phyloP scores from a whole-genome alignment of 805 yeast species.

The Candida caryicola region DNA sequence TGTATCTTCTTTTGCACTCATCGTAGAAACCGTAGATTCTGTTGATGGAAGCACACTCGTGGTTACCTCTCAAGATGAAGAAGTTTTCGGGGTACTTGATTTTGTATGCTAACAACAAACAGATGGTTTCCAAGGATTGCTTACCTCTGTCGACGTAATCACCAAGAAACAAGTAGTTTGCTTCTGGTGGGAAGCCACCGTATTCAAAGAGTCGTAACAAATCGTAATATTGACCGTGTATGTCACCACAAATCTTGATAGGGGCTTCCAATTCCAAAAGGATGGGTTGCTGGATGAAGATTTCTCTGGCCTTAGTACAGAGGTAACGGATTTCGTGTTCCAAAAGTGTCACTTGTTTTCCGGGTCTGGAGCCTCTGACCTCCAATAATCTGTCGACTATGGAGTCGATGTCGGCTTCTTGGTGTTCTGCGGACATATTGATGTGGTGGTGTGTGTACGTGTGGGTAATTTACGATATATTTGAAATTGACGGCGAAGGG shows the following conservation, averaged over 20 bases:
- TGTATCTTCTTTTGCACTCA: slow-evolving; percentile 97
- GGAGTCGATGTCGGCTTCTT: slow-evolving; percentile 93
- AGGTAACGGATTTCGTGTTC: slow-evolving; percentile 93
- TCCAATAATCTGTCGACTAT: slow-evolving; percentile 94
- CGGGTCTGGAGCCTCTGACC: slow-evolving; percentile 98
- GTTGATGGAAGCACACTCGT: slow-evolving; percentile 97
- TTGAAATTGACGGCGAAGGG: not conserved
- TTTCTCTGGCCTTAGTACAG: slow-evolving; percentile 97
- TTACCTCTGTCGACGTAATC: slow-evolving; percentile 99
- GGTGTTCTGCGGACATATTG: slow-evolving; percentile 35
- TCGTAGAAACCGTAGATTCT: slow-evolving; percentile 98
- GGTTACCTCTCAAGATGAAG: slow-evolving; percentile 95
- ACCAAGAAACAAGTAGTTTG: slow-evolving; percentile 91
- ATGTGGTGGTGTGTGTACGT: slow-evolving; percentile 11
- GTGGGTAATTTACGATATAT: slow-evolving; percentile 1
- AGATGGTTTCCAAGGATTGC: slow-evolving; percentile 94
- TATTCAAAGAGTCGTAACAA: slow-evolving; percentile 92
- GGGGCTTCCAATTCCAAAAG: slow-evolving; percentile 95
- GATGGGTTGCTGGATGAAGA: slow-evolving; percentile 96
- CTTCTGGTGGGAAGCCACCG: slow-evolving; percentile 99
- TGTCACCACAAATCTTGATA: slow-evolving; percentile 95
- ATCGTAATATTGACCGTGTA: slow-evolving; percentile 98
- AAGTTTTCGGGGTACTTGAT: slow-evolving; percentile 98
- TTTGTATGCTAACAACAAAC: slow-evolving; percentile 90
- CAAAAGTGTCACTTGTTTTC: slow-evolving; percentile 89